phyloP scores from a whole-genome alignment of 2,329 filamentous ascomycete genomes.

The Sclerotinia spermophila region DNA sequence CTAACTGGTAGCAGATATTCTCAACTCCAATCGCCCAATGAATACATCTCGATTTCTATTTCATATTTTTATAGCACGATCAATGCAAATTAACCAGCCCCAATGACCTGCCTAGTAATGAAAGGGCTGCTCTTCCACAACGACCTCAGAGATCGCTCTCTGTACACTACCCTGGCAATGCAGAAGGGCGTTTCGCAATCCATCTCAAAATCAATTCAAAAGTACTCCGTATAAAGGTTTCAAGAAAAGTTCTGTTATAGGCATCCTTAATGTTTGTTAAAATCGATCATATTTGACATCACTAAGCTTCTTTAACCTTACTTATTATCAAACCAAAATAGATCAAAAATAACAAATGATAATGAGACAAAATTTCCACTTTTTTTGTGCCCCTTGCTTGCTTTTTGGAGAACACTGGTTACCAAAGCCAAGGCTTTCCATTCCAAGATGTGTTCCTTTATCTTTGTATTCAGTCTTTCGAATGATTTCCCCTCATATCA shows the following conservation, averaged over 20 bases:
- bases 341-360: slow-evolving; percentile 5
- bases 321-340: background rate
- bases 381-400: background rate
- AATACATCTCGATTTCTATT: background rate
- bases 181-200: no score
- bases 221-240: no score
- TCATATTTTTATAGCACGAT: background rate
- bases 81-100: no score
- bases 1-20: fast-evolving
- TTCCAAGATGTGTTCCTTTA: background rate
- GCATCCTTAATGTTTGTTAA: no score
- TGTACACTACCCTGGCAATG: no score
- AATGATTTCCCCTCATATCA: background rate
- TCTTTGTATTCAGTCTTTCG: background rate
- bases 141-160: no score
- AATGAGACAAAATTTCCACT: background rate
- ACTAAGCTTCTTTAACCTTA: no score
- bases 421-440: background rate
- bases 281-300: background rate
- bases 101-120: no score
- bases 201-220: no score
- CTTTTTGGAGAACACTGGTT: background rate
- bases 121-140: no score
- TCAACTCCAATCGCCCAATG: background rate
- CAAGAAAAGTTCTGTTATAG: no score